Base-by-base conservation (phyloP, 208 protist genomes). In the Angomonas desouzai region DNA sequence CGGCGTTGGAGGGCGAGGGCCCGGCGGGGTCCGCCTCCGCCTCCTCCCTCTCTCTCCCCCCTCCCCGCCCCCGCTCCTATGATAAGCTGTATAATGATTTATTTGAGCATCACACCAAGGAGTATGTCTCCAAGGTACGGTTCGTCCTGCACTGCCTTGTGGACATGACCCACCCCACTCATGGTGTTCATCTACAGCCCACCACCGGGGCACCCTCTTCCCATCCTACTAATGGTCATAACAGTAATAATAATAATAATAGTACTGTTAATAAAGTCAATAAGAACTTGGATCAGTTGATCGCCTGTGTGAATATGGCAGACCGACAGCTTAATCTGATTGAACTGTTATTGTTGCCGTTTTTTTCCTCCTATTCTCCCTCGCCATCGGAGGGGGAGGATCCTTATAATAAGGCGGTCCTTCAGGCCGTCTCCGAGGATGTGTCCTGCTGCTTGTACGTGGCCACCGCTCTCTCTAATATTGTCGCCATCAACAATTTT, bases 401-500 rank as follows among this genome's bases (percentile, higher is more conserved):
- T 27, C 45, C 9, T 13, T 51, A 13, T 16, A 51, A 23, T 51
- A 51, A 51, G 3, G 20, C 20, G 18, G 10, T 51, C 6, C 45
- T 51, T 3, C 18, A 51, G 10, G 10, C 10, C 45, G 20, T 51
- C n/a, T 51, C 45, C 18, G 45, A 51, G 20, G 45, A 51, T 51
- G 45, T 51, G 6, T 51, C 45, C 45, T 51, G 45, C 45, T 6
- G 9, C 10, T 23, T 51, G 18, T 51, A 51, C 45, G 20, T 51
- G 3, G 45, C 45, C 45, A 23, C 45, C 18, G n/a, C 20, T 23
- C 45, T 51, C 3, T 51, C 45, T 3, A 51, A 51, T 51, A 51
- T 51, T 51, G 45, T 51, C 20, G 20, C 45, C 20, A 23, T 51
- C 6, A 51, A 51, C 20, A 51, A 51, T 51, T 51, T 51, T 51